Evolutionary conservation across 2,329 filamentous ascomycete species (phyloP).

Genomic region (Hypoxylon sp.): DNA sequence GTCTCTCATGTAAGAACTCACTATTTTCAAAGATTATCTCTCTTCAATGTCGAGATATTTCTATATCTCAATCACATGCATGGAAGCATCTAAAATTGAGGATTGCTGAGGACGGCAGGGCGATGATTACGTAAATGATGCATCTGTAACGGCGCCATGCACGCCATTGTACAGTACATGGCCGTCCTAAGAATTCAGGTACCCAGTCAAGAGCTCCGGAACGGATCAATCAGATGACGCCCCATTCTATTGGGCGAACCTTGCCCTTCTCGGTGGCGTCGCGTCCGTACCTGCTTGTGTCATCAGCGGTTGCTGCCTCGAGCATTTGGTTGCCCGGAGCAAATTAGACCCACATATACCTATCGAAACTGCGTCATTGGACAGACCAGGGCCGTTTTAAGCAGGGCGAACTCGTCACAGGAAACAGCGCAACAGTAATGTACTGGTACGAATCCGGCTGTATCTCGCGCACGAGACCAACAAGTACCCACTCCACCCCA

Average conservation of each 20-base stretch:
- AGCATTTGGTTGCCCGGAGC: conserved; percentile 33
- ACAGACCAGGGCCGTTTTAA: conserved; percentile 17
- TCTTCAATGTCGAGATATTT: neutral
- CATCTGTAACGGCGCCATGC: conserved; percentile 19
- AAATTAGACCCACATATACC: conserved; percentile 30
- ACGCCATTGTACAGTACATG: conserved; percentile 38
- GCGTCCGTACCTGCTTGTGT: conserved; percentile 44
- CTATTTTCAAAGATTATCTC: neutral
- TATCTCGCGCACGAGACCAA: conserved; percentile 42
- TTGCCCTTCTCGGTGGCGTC: conserved; percentile 28
- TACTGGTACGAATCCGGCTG: conserved; percentile 29
- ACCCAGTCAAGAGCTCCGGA: conserved; percentile 25
- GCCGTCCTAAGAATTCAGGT: conserved; percentile 5
- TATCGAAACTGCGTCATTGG: conserved; percentile 29
- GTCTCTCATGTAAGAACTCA: neutral
- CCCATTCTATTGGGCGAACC: conserved; percentile 30
- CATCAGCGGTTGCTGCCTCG: conserved; percentile 45
- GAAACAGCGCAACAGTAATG: conserved; percentile 25
- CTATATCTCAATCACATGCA: conserved; percentile 18
- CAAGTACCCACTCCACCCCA: conserved; percentile 36
- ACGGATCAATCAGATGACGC: conserved; percentile 33
- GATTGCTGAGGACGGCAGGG: conserved; percentile 4
- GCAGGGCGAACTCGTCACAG: conserved; percentile 30
- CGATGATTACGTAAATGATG: conserved; percentile 15
- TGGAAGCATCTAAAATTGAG: neutral